Evolutionary conservation across 768 basidiomycete genomes (phyloP).

Genomic region (Gautieria morchelliformis): DNA sequence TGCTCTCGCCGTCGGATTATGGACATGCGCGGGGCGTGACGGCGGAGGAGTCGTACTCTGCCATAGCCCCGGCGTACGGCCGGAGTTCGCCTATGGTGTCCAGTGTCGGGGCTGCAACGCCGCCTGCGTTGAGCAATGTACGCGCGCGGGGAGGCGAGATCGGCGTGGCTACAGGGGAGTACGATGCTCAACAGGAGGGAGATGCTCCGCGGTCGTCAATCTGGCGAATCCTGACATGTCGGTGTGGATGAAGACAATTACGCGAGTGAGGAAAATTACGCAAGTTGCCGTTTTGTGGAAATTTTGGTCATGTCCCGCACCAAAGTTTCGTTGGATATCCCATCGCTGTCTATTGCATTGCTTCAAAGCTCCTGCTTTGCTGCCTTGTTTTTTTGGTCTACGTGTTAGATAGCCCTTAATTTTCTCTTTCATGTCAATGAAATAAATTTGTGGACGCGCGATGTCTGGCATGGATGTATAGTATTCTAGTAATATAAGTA

Average conservation of each 20-base stretch:
- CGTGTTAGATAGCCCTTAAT: no score
- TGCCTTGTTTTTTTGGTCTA: no score
- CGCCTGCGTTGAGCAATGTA: constrained; percentile 63
- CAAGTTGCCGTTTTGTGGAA: neutral
- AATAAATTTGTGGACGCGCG: no score
- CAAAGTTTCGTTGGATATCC: neutral
- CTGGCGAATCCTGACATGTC: constrained; percentile 66
- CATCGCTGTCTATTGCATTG: neutral
- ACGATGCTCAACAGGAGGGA: constrained; percentile 44
- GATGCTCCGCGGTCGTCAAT: constrained; percentile 28
- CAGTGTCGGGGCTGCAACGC: constrained; percentile 47
- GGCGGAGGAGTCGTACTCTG: constrained; percentile 49
- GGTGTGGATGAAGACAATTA: constrained; percentile 44
- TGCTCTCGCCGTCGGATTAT: constrained; percentile 36
- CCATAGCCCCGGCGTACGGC: constrained; percentile 52
- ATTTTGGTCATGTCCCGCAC: neutral
- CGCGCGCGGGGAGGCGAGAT: constrained; percentile 62
- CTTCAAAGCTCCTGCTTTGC: no score
- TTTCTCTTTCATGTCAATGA: no score
- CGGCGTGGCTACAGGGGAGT: constrained; percentile 53
- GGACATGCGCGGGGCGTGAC: constrained; percentile 35
- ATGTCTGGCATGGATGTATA: no score
- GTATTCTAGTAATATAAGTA: no score
- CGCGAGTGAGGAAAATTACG: constrained; percentile 10
- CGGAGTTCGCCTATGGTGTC: constrained; percentile 77